Evolutionary conservation across 1,284 basidiomycete species (phyloP), one percentile per base, ranked within the genome.

Genomic region (Microbotryum silenes-acaulis): DNA sequence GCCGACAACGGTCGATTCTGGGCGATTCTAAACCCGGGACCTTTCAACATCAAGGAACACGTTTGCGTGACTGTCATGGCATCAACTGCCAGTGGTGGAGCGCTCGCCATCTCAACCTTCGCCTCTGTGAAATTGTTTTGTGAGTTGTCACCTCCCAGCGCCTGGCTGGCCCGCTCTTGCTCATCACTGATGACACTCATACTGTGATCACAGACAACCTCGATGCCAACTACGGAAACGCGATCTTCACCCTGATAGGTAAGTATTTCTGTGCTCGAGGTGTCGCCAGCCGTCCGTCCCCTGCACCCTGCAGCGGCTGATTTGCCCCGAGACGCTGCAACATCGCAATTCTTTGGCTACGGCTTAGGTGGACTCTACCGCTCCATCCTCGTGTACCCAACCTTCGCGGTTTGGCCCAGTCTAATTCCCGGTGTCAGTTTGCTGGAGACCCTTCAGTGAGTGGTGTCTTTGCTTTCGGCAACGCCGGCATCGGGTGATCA

Each of bases 391-490:
- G 77, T 86, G 1, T 84, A 84, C 72, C 85, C 85, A 0, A 85
- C 85, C 6, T 83, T 83, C 72, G 84, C 85, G 82, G 83, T 87
- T 31, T 86, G 85, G 74, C 85, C 85, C 77, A 71, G 60, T 8
- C 10, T 81, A 68, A 33, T 50, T 18, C 54, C 54, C 7, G n/a
- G 37, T 25, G 46, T 56, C 54, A 44, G 44, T 25, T 25, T 56
- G 54, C 44, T 56, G n/a, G 54, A 56, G 50, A 37, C 44, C 6
- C 21, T 56, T 10, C 54, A 56, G 48, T 16, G 48, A 23, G 48
- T 50, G 12, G 12, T 42, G 6, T 14, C 16, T 23, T 50, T 23
- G 14, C 10, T 42, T 10, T 42, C 12, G 37, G 5, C 0, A 42
- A 42, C 12, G 5, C 14, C 37, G 12, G 5, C 12, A 42, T 12